These are phyloP conservation scores for Amanita pseudoporphyria DNA, from an alignment of 768 basidiomycete genomes.

Conservation along the genomic window DNA sequence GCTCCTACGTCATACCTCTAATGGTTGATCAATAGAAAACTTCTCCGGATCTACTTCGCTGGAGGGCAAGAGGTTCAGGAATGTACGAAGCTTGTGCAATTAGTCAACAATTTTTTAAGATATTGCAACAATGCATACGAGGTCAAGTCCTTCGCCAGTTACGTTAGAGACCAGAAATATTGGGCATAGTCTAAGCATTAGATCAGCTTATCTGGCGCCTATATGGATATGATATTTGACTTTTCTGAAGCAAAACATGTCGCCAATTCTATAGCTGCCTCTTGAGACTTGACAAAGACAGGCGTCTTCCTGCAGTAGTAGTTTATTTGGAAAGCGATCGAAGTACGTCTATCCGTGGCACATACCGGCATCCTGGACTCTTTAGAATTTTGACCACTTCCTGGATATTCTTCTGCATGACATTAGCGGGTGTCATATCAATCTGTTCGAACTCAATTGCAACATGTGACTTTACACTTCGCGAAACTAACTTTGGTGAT, in stretches of 20 bases:
- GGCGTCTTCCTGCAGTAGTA: constrained; percentile 52
- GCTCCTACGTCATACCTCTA: constrained; percentile 43
- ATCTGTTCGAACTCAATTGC: constrained; percentile 36
- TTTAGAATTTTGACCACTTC: constrained; percentile 89
- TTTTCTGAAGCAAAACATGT: constrained; percentile 64
- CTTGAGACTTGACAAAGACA: constrained; percentile 75
- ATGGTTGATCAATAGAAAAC: constrained; percentile 68
- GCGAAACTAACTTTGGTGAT: constrained; percentile 69
- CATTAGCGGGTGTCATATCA: constrained; percentile 94
- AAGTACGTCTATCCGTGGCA: constrained; percentile 6
- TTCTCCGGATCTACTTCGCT: constrained; percentile 78
- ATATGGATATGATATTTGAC: constrained; percentile 26
- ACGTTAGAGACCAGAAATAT: constrained; percentile 92
- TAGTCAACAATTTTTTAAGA: neutral
- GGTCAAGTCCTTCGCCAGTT: constrained; percentile 83
- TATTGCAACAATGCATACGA: constrained; percentile 30
- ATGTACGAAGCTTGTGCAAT: constrained; percentile 58
- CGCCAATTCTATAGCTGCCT: constrained; percentile 73
- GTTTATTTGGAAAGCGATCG: neutral
- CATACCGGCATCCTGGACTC: constrained; percentile 86
- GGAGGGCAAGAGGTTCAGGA: constrained; percentile 85
- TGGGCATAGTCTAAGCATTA: constrained; percentile 65
- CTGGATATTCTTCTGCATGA: constrained; percentile 83
- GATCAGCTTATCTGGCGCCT: constrained; percentile 5
- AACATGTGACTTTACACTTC: neutral